phyloP scores from a whole-genome alignment of 768 basidiomycete species.

The Udeniomyces megalosporus region DNA sequence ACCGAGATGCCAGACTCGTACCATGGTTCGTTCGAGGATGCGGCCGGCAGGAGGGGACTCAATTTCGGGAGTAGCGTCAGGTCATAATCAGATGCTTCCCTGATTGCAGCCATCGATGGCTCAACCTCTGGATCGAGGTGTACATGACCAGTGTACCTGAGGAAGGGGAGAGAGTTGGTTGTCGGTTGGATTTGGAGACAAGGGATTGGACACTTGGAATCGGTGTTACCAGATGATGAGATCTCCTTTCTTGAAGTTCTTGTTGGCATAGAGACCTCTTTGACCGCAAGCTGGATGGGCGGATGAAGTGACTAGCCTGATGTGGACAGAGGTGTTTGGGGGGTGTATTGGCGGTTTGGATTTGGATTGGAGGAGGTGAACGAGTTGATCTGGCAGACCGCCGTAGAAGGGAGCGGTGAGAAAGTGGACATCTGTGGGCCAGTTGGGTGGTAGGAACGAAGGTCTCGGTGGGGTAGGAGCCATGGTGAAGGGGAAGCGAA shows the following conservation, averaged over 20 bases:
- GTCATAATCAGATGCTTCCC: too few species aligned
- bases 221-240: constrained; percentile 15
- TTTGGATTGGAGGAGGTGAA: background rate
- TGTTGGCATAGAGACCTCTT: constrained; percentile 11
- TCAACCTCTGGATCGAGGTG: too few species aligned
- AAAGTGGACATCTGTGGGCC: constrained; percentile 11
- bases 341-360: background rate
- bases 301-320: background rate
- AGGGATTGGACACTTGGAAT: too few species aligned
- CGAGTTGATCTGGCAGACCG: background rate
- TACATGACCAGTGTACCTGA: too few species aligned
- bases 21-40: too few species aligned
- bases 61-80: too few species aligned
- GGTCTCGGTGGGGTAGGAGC: constrained; percentile 10
- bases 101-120: too few species aligned
- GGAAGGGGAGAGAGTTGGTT: too few species aligned
- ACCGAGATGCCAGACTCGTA: constrained; percentile 1
- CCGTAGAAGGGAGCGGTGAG: constrained; percentile 14
- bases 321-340: constrained; percentile 1
- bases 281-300: constrained; percentile 14
- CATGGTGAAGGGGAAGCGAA: too few species aligned
- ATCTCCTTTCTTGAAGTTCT: constrained; percentile 4
- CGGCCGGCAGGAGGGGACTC: too few species aligned
- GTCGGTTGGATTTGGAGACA: too few species aligned
- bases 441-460: constrained; percentile 8